A percentile compares a stretch with the other conserved stretches of the same genome.
Conservation (phyloP, 2,329 filamentous ascomycete genomes). For the Raffaelea deltoideospora region DNA sequence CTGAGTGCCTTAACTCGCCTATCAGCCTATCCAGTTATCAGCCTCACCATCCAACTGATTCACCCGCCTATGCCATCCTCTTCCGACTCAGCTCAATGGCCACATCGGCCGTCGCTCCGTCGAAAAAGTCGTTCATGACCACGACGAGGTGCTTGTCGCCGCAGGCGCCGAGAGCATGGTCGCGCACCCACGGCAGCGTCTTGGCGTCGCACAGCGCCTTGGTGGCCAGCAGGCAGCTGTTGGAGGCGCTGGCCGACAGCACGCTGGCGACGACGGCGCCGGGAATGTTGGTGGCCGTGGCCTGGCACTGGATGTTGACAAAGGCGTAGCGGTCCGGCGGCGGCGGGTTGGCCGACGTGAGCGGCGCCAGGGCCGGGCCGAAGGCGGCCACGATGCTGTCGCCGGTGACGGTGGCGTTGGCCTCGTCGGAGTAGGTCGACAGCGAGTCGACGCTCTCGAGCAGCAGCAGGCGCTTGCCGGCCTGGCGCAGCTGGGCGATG, state of each 20-base stretch:
- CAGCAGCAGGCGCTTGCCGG: slow-evolving; percentile 21
- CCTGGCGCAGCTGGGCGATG: slow-evolving; percentile 19
- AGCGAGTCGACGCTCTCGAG: slow-evolving; percentile 21
- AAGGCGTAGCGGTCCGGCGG: slow-evolving; percentile 19
- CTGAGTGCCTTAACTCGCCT: no score
- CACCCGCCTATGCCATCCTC: slow-evolving; percentile 14
- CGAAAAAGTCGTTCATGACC: slow-evolving; percentile 35
- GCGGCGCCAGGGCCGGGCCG: slow-evolving; percentile 16
- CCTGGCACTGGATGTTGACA: slow-evolving; percentile 32
- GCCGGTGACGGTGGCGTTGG: slow-evolving; percentile 24
- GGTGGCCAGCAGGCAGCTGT: slow-evolving; percentile 29
- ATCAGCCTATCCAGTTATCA: no score
- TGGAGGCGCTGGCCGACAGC: slow-evolving; percentile 25
- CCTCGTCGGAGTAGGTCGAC: slow-evolving; percentile 24
- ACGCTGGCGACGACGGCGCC: slow-evolving; percentile 30
- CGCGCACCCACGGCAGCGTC: slow-evolving; percentile 29
- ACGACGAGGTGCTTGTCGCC: slow-evolving; percentile 24
- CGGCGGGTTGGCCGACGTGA: no score
- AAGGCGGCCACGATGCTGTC: slow-evolving; percentile 22
- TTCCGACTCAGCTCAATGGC: slow-evolving; percentile 23
- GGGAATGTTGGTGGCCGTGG: slow-evolving; percentile 32
- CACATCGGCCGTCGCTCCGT: slow-evolving; percentile 31
- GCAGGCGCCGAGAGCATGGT: slow-evolving; percentile 23
- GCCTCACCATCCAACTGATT: no score
- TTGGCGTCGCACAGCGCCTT: slow-evolving; percentile 31